Conservation (phyloP, 2,329 filamentous ascomycete species). For the Claviceps capensis region DNA sequence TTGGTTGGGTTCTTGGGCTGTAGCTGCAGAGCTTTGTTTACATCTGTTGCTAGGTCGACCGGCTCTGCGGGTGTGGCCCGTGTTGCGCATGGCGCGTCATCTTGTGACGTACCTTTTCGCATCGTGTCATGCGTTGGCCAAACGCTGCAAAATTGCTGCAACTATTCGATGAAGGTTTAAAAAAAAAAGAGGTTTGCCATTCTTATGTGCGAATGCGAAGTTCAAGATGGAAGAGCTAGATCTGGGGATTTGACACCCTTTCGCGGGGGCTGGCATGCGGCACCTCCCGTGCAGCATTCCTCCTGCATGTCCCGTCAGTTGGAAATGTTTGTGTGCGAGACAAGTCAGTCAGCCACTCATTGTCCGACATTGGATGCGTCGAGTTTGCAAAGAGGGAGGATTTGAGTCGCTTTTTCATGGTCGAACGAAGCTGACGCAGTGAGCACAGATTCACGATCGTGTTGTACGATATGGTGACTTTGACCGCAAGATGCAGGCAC, state of each 20-base stretch:
- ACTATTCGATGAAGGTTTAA: too few species aligned
- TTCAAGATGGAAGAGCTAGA: not conserved
- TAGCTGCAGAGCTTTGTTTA: slow-evolving; percentile 19
- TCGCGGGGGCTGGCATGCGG: slow-evolving; percentile 5
- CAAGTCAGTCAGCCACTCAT: not conserved
- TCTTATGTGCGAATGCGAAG: not conserved
- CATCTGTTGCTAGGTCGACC: slow-evolving; percentile 21
- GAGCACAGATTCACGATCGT: not conserved
- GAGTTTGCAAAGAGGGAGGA: too few species aligned
- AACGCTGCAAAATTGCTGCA: not conserved
- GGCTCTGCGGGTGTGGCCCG: not conserved
- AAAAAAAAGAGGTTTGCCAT: too few species aligned
- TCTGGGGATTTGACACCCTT: not conserved
- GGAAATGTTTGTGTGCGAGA: slow-evolving; percentile 1
- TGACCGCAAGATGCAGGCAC: not conserved
- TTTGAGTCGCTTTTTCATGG: too few species aligned
- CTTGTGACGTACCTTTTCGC: not conserved
- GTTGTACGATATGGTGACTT: not conserved
- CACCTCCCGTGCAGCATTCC: not conserved
- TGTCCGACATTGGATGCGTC: too few species aligned
- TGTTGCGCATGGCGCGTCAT: not conserved
- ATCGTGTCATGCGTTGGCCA: not conserved
- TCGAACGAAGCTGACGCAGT: not conserved
- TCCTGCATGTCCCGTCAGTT: not conserved
- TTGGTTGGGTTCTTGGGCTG: slow-evolving; percentile 13